Conservation (phyloP, 306 rosid species). For the Sicyos baderoa region DNA sequence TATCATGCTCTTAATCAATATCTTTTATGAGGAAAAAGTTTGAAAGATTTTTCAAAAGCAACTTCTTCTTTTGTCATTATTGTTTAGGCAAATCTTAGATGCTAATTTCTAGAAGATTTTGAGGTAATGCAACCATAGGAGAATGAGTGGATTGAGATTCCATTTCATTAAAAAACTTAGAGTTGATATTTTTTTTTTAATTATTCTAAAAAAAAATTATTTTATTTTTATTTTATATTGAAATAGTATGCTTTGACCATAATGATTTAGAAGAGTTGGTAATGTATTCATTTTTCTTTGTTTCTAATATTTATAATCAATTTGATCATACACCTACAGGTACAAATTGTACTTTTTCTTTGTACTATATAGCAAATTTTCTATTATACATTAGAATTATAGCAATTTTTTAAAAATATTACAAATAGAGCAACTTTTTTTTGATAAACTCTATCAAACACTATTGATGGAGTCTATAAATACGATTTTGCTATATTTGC, state of each 20-base stretch:
- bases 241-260: neutral
- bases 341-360: too few relatives aligned
- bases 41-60: neutral
- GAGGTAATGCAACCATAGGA: neutral
- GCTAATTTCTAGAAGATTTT: slow-evolving; percentile 5
- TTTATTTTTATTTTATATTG: neutral
- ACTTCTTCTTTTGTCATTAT: slow-evolving; percentile 12
- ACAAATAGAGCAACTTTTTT: too few relatives aligned
- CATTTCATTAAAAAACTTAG: neutral
- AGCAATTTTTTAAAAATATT: too few relatives aligned
- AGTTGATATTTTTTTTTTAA: neutral
- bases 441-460: too few relatives aligned
- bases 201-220: neutral
- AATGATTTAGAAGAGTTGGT: neutral
- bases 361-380: too few relatives aligned
- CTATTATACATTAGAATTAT: too few relatives aligned
- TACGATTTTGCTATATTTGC: too few relatives aligned
- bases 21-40: slow-evolving; percentile 10
- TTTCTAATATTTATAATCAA: neutral
- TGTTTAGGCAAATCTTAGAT: neutral
- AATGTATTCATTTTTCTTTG: neutral
- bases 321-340: too few relatives aligned
- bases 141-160: slow-evolving; percentile 6
- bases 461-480: too few relatives aligned
- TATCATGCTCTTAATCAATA: neutral